Conservation (phyloP, 2,329 filamentous ascomycete species). For the Nemania diffusa region DNA sequence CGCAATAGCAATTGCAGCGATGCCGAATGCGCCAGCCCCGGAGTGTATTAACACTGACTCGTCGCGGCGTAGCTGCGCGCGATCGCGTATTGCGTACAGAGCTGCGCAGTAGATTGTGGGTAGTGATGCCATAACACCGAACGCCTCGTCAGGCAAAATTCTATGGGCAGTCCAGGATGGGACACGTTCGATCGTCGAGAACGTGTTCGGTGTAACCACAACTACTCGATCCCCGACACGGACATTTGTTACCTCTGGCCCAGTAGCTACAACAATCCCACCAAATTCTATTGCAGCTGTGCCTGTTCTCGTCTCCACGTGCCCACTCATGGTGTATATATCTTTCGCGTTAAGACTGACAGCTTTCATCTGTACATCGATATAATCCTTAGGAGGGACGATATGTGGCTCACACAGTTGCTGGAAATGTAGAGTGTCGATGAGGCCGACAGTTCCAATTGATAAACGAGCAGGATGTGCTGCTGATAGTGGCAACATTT, state of each 20-base stretch:
- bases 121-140: background rate
- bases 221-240: slow-evolving; percentile 39
- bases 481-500: background rate
- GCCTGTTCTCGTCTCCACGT: background rate
- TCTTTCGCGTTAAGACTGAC: slow-evolving; percentile 44
- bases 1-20: background rate
- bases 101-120: background rate
- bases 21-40: background rate
- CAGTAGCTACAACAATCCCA: slow-evolving; percentile 14
- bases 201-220: background rate
- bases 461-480: background rate
- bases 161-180: slow-evolving; percentile 42
- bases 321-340: slow-evolving; percentile 35
- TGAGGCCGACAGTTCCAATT: background rate
- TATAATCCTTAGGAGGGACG: background rate
- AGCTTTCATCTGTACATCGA: slow-evolving; percentile 20
- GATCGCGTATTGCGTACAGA: background rate
- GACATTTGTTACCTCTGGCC: background rate
- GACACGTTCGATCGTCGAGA: slow-evolving; percentile 39
- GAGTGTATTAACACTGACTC: background rate
- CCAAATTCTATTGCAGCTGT: slow-evolving; percentile 19
- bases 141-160: background rate
- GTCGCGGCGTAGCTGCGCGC: background rate
- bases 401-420: slow-evolving; percentile 13
- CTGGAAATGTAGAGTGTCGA: slow-evolving; percentile 38